A percentile compares a stretch with the other conserved stretches of the same genome.
Evolutionary conservation across 768 basidiomycete species (phyloP).

Genomic region (Trametes villosa): DNA sequence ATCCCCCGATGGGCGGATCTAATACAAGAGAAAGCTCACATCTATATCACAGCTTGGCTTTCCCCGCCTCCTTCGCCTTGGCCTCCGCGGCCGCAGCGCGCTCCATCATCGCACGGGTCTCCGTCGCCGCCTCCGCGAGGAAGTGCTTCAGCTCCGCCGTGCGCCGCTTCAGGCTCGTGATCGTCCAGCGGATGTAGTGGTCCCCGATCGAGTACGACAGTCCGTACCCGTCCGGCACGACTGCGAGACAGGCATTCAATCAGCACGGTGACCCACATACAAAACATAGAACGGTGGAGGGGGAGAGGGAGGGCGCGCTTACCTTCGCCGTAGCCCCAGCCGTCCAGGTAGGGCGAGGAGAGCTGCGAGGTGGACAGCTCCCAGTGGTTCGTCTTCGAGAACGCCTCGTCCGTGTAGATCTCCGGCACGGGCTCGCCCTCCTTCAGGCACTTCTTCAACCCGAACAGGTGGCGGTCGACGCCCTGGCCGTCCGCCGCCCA

Average conservation of each 20-base stretch:
- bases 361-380: conserved; percentile 91
- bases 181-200: conserved; percentile 86
- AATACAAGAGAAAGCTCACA: too few species aligned
- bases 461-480: conserved; percentile 95
- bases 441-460: conserved; percentile 80
- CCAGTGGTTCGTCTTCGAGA: conserved; percentile 79
- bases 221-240: conserved; percentile 92
- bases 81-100: conserved; percentile 52
- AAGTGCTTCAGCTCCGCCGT: conserved; percentile 66
- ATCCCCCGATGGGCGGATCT: too few species aligned
- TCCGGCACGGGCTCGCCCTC: conserved; percentile 74
- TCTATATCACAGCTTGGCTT: conserved; percentile 37
- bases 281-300: too few species aligned
- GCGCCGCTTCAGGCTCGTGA: conserved; percentile 70
- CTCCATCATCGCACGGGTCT: conserved; percentile 78
- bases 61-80: conserved; percentile 29
- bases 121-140: conserved; percentile 80
- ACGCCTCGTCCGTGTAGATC: conserved; percentile 78
- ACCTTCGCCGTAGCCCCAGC: conserved; percentile 99
- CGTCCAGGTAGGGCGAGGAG: conserved; percentile 79
- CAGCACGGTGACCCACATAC: too few species aligned
- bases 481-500: conserved; percentile 96
- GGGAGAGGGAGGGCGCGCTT: conserved; percentile 28
- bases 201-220: conserved; percentile 89
- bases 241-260: conserved; percentile 43